Conservation (phyloP, 192 early-diverging fungal genomes). For the Allomyces arbusculus region DNA sequence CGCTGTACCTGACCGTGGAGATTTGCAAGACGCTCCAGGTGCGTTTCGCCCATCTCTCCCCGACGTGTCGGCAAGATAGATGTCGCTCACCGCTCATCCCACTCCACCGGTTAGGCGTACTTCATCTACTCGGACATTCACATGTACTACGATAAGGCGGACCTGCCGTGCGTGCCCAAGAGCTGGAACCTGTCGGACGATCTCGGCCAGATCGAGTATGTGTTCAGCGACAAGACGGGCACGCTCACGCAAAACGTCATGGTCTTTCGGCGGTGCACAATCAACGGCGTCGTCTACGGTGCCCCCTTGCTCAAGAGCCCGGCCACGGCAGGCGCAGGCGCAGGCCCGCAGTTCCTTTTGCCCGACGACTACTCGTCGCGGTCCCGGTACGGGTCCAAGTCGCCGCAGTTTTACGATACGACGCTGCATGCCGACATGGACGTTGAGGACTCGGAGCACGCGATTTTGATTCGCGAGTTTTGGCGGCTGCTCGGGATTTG, state of each 20-base stretch:
- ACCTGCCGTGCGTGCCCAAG: slow-evolving; percentile 16
- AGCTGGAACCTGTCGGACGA: slow-evolving; percentile 91
- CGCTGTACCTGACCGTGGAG: slow-evolving; percentile 83
- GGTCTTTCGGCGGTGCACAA: slow-evolving; percentile 86
- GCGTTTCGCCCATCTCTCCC: slow-evolving; percentile 3
- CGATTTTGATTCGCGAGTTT: slow-evolving; percentile 55
- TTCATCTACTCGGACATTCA: slow-evolving; percentile 81
- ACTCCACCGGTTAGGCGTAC: slow-evolving; percentile 35
- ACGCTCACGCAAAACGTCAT: slow-evolving; percentile 89
- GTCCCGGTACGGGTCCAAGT: too few species aligned
- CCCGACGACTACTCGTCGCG: slow-evolving; percentile 2
- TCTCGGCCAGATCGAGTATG: slow-evolving; percentile 85
- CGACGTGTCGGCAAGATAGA: too few species aligned
- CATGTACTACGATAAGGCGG: slow-evolving; percentile 42
- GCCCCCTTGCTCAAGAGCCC: slow-evolving; percentile 14
- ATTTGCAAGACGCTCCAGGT: slow-evolving; percentile 70
- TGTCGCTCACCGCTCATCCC: background rate
- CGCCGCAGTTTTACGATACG: slow-evolving; percentile 5
- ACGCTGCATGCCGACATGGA: slow-evolving; percentile 16
- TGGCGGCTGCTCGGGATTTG: slow-evolving; percentile 75
- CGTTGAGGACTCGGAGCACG: slow-evolving; percentile 18
- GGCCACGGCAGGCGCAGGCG: slow-evolving; percentile 7
- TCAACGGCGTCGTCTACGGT: slow-evolving; percentile 73
- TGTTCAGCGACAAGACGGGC: slow-evolving; percentile 94
- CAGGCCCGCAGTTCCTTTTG: slow-evolving; percentile 4